phyloP scores from a whole-genome alignment of 371 early-diverging fungal species.

The Thermomucor indicae-seudaticae region DNA sequence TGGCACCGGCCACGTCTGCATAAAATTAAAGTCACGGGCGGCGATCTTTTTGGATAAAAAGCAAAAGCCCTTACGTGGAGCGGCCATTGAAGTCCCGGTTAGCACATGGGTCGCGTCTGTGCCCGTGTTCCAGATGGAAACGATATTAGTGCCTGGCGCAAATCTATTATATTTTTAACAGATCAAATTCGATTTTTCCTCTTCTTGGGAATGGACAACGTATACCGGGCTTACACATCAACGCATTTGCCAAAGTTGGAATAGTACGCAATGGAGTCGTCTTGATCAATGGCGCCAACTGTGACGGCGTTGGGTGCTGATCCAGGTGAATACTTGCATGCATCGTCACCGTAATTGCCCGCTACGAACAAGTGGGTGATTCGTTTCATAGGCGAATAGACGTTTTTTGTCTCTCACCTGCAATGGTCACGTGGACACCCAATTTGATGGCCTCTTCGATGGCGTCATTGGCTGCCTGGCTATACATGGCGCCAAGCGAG shows the following conservation, averaged over 20 bases:
- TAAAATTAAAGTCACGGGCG: background rate
- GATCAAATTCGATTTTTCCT: background rate
- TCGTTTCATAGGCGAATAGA: conserved; percentile 18
- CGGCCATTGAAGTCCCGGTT: conserved; percentile 83
- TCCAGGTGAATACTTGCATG: conserved; percentile 86
- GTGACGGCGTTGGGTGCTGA: conserved; percentile 79
- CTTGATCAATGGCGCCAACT: conserved; percentile 80
- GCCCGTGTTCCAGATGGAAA: conserved; percentile 51
- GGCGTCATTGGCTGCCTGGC: conserved; percentile 55
- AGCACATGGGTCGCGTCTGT: conserved; percentile 29
- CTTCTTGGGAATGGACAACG: background rate
- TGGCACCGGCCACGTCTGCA: conserved; percentile 39
- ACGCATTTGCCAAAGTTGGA: conserved; percentile 81
- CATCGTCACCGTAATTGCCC: conserved; percentile 66
- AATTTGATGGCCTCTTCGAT: conserved; percentile 45
- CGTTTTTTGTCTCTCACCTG: conserved; percentile 20
- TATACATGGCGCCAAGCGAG: conserved; percentile 54
- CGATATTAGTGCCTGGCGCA: conserved; percentile 81
- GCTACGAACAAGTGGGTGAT: conserved; percentile 21
- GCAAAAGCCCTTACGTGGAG: conserved; percentile 59
- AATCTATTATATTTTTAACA: conserved; percentile 13
- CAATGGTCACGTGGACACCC: conserved; percentile 55
- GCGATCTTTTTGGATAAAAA: background rate
- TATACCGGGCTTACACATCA: conserved; percentile 49
- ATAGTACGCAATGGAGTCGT: conserved; percentile 69